Evolutionary conservation across 495 filamentous ascomycete species (phyloP), one percentile per base, ranked within the genome.

Genomic region (Sabuloglossum arenarium): DNA sequence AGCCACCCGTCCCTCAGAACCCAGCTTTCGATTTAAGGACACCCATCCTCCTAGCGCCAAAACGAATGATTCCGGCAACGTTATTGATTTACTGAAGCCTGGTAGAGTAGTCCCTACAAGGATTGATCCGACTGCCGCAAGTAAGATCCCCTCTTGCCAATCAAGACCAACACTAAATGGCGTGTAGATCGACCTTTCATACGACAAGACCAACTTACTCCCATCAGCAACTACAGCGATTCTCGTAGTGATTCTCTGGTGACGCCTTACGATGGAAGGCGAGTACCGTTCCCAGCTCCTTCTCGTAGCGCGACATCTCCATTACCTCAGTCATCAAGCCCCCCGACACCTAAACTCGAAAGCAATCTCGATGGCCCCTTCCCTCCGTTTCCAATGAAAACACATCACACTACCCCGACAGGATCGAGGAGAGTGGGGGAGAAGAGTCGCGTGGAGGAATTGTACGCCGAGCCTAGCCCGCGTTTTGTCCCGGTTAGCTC

Each of bases 151-250:
- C 11, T 8, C 3, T 29, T 19, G 28, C 14, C 47, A 12, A 51
- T 10, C 6, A 25, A 29, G 16, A 32, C 28, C 39, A 53, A 61
- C 57, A 58, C 51, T 58, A 31, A 58, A 6, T 39, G 16, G n/a
- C 16, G 4, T 43, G 0, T 27, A 88, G 85, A 88, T 67, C 74
- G 73, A 57, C 70, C 78, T 30, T 87, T 78, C 57, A 62, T 75
- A 39, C 71, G 67, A 42, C 71, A 73, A 51, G 77, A 73, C 59
- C 70, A 81, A 67, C 68, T 78, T 24, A 82, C 79, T 4, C 79
- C 79, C 45, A 73, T 75, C 59, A 85, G 78, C 63, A 67, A 72
- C 34, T 75, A 74, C 25, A 76, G 70, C 51, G 75, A 75, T 61
- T 73, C 78, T n/a, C 70, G 68, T 56, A 75, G 69, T 32, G 67